Evolutionary conservation across 768 basidiomycete species (phyloP).

Genomic region (Crassisporium funariophilum): DNA sequence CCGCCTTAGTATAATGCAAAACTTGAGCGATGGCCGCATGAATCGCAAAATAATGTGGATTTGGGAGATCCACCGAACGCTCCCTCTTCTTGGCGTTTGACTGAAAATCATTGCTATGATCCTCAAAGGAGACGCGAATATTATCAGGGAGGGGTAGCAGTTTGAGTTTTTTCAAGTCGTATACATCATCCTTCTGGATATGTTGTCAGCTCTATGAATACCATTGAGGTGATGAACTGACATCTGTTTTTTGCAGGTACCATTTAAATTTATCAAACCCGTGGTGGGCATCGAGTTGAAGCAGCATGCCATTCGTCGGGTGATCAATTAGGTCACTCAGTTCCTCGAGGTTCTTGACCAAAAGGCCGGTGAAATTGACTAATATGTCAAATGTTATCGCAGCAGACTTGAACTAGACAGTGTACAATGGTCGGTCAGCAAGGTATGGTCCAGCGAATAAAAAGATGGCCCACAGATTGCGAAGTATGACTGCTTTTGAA

Average conservation of each 20-base stretch:
- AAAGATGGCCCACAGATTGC: too few relatives aligned
- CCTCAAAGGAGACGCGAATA: conserved; percentile 12
- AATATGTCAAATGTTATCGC: conserved; percentile 12
- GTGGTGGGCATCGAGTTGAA: neutral
- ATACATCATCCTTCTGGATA: too few relatives aligned
- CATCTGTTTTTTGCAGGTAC: too few relatives aligned
- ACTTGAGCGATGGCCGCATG: too few relatives aligned
- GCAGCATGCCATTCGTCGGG: conserved; percentile 9
- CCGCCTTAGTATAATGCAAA: too few relatives aligned
- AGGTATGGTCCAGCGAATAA: conserved; percentile 4
- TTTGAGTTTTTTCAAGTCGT: conserved; percentile 12
- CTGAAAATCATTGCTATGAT: conserved; percentile 13
- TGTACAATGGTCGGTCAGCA: neutral
- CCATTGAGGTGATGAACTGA: too few relatives aligned
- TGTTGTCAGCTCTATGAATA: too few relatives aligned
- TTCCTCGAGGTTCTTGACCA: conserved; percentile 5
- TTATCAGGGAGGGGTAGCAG: conserved; percentile 2
- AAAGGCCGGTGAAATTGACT: conserved; percentile 8
- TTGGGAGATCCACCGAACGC: conserved; percentile 6
- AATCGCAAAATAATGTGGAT: too few relatives aligned
- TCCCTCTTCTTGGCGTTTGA: conserved; percentile 1
- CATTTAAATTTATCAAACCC: conserved; percentile 12
- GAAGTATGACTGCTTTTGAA: too few relatives aligned
- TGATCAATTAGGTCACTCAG: too few relatives aligned
- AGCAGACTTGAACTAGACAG: conserved; percentile 12